Conservation (phyloP, 1,284 basidiomycete species). For the Tilletia indica region DNA sequence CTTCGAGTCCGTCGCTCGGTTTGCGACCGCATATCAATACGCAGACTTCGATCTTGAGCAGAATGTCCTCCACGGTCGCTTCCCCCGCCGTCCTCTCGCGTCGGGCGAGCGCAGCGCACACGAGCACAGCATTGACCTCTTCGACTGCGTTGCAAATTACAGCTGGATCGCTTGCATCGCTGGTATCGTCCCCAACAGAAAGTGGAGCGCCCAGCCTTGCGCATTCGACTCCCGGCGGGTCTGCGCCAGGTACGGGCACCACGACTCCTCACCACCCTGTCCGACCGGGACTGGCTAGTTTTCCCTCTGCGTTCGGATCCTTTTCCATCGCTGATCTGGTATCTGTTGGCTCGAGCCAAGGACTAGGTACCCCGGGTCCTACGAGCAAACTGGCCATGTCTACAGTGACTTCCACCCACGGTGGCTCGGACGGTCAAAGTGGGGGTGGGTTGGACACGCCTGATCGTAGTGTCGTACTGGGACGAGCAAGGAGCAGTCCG, state of each 20-base stretch:
- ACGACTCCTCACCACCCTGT: slow-evolving; percentile 1
- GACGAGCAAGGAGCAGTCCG: neutral
- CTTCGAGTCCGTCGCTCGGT: neutral
- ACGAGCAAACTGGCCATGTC: slow-evolving; percentile 17
- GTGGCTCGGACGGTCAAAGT: slow-evolving; percentile 19
- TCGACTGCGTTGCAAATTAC: neutral
- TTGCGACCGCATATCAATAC: neutral
- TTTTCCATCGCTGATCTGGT: slow-evolving; percentile 53
- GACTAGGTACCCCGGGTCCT: neutral
- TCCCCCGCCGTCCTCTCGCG: neutral
- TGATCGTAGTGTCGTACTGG: too few species aligned
- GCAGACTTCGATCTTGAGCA: neutral
- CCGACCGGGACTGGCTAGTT: neutral
- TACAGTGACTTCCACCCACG: slow-evolving; percentile 27
- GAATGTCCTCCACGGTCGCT: neutral
- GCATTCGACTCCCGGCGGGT: neutral
- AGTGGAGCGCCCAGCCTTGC: neutral
- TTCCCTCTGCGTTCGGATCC: slow-evolving; percentile 19
- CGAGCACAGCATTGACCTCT: neutral
- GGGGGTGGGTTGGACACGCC: too few species aligned
- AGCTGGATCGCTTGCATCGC: too few species aligned
- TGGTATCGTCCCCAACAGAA: neutral
- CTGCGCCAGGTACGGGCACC: neutral
- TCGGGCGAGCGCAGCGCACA: neutral
- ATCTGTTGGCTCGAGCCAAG: slow-evolving; percentile 35